Evolutionary conservation across 305 asterid genomes (phyloP), one percentile per base, ranked within the genome.

Genomic region (Ajuga reptans): DNA sequence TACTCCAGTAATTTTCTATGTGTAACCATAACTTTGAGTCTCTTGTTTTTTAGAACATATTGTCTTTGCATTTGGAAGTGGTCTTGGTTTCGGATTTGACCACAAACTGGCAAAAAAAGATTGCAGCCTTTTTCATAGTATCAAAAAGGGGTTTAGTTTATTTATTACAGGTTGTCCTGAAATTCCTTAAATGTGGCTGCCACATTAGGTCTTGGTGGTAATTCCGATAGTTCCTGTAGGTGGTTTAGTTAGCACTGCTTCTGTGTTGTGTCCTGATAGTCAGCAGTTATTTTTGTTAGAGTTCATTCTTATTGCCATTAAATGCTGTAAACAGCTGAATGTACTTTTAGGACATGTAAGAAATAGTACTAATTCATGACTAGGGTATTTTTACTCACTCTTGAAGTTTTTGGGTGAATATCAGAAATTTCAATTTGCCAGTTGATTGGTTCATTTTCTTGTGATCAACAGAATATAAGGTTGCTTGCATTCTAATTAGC

Each of bases 401-500:
- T 0, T 57, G 24, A 16, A 17, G 24, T 4, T 27, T 66, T 31
- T 37, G 6, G 11, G 55, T 55, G 66, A 43, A 36, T 7, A 36
- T 36, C 51, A 9, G 18, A 33, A 34, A 16, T 37, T 14, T 37
- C 54, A 18, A 9, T 42, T 14, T 47, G 9, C 33, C 15, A 27
- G 29, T 49, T 39, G 7, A 12, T 33, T 41, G 36, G 27, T n/a
- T n/a, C 9, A 34, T 53, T 56, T 53, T n/a, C 54, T 18, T 27
- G 16, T 39, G 29, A 52, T 24, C 43, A 47, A 31, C 1, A n/a
- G 37, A 4, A 6, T 45, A 17, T 59, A 17, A 15, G 18, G 5
- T 64, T 70, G 12, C 18, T 52, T 46, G 33, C 5, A 43, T 43
- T 33, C 74, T 57, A n/a, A 68, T 67, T 73, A 50, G 41, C 24